Base-by-base conservation (phyloP, 768 basidiomycete species). In the Hysterangium stoloniferum region DNA sequence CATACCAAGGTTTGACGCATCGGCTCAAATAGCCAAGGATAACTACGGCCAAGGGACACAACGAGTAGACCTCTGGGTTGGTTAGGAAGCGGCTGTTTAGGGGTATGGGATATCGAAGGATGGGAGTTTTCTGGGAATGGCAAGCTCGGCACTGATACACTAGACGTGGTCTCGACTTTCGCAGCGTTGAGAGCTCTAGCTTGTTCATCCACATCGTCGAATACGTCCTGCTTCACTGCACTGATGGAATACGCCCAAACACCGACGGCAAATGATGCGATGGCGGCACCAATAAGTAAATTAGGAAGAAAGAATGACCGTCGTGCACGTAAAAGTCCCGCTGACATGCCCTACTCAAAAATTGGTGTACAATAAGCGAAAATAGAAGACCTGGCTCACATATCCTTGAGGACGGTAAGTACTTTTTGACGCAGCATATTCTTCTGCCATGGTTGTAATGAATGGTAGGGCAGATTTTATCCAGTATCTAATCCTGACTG, bases 171-270 rank as follows among this genome's bases (percentile, higher is more conserved):
- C 57, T 61, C 36, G 6, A n/a, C 28, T 31, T 33, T 20, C 11
- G 44, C 47, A 28, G 44, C 40, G 17, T 50, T 52, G 58, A 84
- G 71, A 35, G 76, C 76, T 54, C 68, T 69, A 25, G 81, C 88
- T 61, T 87, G 85, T 55, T 86, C 84, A 59, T 89, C 87, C 35
- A 89, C 74, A 62, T 91, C 89, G 57, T 85, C 81, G 62, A 95
- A 96, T 34, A 86, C 81, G 62, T 96, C 93, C 61, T 97, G 93
- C 61, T 86, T 91, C 49, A 97, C 93, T 25, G 92, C 93, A 27
- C 80, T 78, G 61, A 98, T 95, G 15, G 92, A 93, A 68, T 97
- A 98, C 4, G 82, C 74, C 79, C 90, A 98, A 7, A 96, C 82
- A 24, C 83, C 85, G 12, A 79, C 76, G 25, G 79, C 83, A 62